Conservation (phyloP, 2,329 filamentous ascomycete species). For the Claviceps citrina region DNA sequence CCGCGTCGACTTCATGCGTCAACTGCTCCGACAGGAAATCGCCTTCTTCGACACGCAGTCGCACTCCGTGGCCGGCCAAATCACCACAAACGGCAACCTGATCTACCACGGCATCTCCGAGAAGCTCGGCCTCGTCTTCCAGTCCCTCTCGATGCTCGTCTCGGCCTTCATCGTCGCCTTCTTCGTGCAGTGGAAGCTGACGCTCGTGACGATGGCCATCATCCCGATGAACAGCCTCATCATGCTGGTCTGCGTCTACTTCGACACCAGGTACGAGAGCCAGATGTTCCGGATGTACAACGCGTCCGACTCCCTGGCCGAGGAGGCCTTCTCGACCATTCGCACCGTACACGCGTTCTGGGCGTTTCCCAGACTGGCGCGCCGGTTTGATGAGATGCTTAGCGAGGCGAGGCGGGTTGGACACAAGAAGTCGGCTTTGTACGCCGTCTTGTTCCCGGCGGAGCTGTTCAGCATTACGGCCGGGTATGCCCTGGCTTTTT, state of each 20-base stretch:
- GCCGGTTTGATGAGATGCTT: conserved; percentile 27
- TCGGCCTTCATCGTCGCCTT: conserved; percentile 26
- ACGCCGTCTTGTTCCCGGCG: conserved; percentile 27
- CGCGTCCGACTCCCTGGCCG: conserved; percentile 28
- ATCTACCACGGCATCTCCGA: conserved; percentile 30
- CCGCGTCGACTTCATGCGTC: conserved; percentile 23
- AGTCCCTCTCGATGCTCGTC: conserved; percentile 24
- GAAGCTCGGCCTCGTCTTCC: conserved; percentile 27
- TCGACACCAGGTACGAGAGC: conserved; percentile 28
- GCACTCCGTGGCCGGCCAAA: conserved; percentile 28
- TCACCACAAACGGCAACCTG: conserved; percentile 32
- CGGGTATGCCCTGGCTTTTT: conserved; percentile 34
- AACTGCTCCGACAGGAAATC: conserved; percentile 33
- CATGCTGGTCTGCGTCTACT: conserved; percentile 21
- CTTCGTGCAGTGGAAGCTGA: conserved; percentile 26
- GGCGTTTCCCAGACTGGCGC: conserved; percentile 27
- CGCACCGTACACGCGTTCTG: conserved; percentile 36
- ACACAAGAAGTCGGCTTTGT: conserved; percentile 27
- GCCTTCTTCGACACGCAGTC: conserved; percentile 36
- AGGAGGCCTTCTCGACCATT: conserved; percentile 33
- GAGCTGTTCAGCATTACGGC: conserved; percentile 33
- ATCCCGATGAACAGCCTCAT: conserved; percentile 28
- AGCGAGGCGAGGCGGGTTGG: conserved; percentile 24
- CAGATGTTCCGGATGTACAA: conserved; percentile 28
- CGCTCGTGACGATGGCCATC: conserved; percentile 28